Evolutionary conservation across 1,139 yeast species (phyloP), one percentile per base, ranked within the genome.

Genomic region (Pichia sp.): DNA sequence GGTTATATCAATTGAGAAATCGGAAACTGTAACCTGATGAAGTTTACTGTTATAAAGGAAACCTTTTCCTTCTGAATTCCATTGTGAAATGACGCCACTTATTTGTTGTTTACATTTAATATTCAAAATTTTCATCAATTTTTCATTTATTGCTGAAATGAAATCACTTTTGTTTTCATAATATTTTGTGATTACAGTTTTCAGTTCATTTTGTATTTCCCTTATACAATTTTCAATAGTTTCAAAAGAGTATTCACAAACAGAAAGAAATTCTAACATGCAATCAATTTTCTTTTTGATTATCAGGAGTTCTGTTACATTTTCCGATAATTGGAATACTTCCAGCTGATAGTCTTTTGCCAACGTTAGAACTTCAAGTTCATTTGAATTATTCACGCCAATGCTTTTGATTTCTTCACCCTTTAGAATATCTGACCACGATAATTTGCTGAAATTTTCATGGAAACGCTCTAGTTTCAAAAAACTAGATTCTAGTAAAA

Each of bases 161-260:
- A 49, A 44, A 3, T 33, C 27, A 2, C 28, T 33, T 9, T 29
- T 5, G 16, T 41, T 34, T 3, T 34, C 39, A 73, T 51, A 3
- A 62, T 48, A 4, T 27, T 28, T 7, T 38, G 9, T 27, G 7
- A 23, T 23, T 27, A 44, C 11, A 4, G n/a, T 16, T 11, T 27
- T 3, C 16, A 42, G 10, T 8, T 37, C 6, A 1, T 28, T 27
- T 33, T 44, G 47, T 1, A 44, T 31, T 26, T 35, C 11, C 10
- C 33, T 10, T n/a, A 44, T 11, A 3, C 27, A 8, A 31, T 31
- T 31, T 31, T 31, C 33, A 8, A 31, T 31, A 8, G 7, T 10
- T 31, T 31, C 33, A 31, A 7, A 10, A 8, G 33, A 8, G 33
- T 31, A 8, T 8, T 10, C 10, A 10, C 33, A 31, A 10, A 31